A percentile compares a stretch with the other conserved stretches of the same genome.
phyloP scores from a whole-genome alignment of 441 rosid genomes.

The Croton laevigatus region DNA sequence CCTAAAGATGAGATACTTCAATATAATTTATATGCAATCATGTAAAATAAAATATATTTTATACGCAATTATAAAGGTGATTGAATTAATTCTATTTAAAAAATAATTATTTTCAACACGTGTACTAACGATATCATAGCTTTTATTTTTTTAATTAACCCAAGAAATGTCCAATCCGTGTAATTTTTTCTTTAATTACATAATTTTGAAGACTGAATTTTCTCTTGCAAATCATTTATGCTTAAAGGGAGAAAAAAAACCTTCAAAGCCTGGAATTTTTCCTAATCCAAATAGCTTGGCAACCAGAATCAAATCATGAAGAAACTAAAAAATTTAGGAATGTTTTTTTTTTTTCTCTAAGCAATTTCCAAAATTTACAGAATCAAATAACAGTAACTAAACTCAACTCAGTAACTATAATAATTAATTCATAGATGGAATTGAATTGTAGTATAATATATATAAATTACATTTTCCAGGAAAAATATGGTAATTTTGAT shows the following conservation, averaged over 20 bases:
- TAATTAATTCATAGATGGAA: background rate
- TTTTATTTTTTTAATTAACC: too few species aligned
- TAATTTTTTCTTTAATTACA: too few species aligned
- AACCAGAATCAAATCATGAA: background rate
- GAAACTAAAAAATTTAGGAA: background rate
- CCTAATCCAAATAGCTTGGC: background rate
- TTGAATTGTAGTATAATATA: background rate
- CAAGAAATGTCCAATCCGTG: too few species aligned
- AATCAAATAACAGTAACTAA: background rate
- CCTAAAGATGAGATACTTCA: background rate
- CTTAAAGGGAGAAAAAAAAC: background rate
- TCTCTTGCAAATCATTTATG: background rate
- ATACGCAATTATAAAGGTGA: background rate
- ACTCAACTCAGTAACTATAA: constrained; percentile 1
- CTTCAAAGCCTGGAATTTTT: background rate
- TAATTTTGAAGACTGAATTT: too few species aligned
- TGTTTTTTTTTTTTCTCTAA: background rate
- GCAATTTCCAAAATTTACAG: constrained; percentile 6
- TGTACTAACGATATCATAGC: too few species aligned
- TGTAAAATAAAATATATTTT: background rate
- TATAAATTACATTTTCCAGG: constrained; percentile 1
- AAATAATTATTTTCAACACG: background rate
- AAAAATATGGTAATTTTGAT: background rate
- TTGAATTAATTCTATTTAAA: background rate
- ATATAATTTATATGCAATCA: background rate